Percentiles rank a stretch among this genome's conserved stretches.
Evolutionary conservation across 495 filamentous ascomycete genomes (phyloP).

Genomic region (Immersiella caudata): DNA sequence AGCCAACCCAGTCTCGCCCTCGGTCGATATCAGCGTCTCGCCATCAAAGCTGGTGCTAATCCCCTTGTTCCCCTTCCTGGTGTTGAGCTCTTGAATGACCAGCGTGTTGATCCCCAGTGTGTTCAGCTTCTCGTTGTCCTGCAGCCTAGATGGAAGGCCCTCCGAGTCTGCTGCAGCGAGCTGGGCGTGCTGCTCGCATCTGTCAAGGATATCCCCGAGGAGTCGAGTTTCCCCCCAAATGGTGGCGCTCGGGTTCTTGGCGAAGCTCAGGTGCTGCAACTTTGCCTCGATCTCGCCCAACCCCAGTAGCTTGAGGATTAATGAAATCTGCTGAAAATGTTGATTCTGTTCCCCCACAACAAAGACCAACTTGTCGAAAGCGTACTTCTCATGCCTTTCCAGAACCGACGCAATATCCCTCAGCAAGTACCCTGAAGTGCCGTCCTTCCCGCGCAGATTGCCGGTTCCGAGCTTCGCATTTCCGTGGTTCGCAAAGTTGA

Average conservation of each 20-base stretch:
- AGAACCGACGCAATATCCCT: conserved; percentile 70
- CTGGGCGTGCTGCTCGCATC: neutral
- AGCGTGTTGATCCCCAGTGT: conserved; percentile 12
- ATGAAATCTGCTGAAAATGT: conserved; percentile 74
- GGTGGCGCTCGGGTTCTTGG: conserved; percentile 1
- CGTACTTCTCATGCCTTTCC: conserved; percentile 63
- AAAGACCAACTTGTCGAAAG: conserved; percentile 79
- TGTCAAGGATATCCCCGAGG: conserved; percentile 13
- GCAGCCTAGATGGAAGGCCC: neutral
- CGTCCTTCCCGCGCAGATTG: conserved; percentile 68
- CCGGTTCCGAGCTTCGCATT: conserved; percentile 70
- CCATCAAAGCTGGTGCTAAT: conserved; percentile 2
- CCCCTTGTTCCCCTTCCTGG: conserved; percentile 6
- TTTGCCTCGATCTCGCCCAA: neutral
- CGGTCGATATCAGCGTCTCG: neutral
- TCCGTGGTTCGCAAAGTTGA: conserved; percentile 67
- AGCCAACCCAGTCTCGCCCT: conserved; percentile 15
- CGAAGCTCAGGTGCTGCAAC: conserved; percentile 10
- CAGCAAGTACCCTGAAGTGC: conserved; percentile 70
- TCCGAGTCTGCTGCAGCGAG: neutral
- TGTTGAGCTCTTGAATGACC: conserved; percentile 10
- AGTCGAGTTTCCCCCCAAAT: conserved; percentile 11
- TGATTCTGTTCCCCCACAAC: conserved; percentile 72
- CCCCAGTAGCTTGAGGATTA: conserved; percentile 65
- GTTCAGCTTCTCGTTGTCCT: neutral